Evolutionary conservation across 2,329 filamentous ascomycete genomes (phyloP).

Genomic region (Calonectria multiphialidica): DNA sequence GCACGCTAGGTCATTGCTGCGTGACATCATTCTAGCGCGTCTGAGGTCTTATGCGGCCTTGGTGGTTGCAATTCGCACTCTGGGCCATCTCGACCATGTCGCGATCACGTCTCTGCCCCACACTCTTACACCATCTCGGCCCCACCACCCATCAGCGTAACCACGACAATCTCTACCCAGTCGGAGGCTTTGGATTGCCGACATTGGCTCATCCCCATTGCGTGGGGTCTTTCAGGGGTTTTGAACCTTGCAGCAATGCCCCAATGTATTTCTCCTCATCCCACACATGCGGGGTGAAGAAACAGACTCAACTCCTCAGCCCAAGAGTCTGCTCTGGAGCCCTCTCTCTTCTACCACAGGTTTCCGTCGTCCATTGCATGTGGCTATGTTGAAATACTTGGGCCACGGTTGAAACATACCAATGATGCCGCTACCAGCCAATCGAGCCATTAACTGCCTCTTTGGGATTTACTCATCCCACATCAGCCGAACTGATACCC

Average conservation of each 20-base stretch:
- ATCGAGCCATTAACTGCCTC: neutral
- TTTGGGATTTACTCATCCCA: neutral
- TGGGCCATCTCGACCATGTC: conserved; percentile 24
- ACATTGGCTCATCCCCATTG: neutral
- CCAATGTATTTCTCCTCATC: neutral
- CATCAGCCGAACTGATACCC: neutral
- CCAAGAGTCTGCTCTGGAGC: neutral
- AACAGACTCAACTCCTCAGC: neutral
- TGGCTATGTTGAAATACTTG: neutral
- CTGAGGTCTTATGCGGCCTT: conserved; percentile 7
- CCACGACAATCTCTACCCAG: neutral
- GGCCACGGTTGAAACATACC: neutral
- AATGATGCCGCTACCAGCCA: neutral
- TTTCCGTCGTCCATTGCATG: neutral
- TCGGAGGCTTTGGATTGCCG: conserved; percentile 4
- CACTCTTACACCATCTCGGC: conserved; percentile 40
- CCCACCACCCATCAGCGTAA: conserved; percentile 23
- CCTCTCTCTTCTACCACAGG: neutral
- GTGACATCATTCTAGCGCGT: conserved; percentile 32
- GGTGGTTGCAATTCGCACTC: conserved; percentile 16
- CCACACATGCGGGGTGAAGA: conserved; percentile 7
- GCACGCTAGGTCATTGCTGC: conserved; percentile 34
- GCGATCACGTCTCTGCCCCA: conserved; percentile 39
- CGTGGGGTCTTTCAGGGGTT: neutral
- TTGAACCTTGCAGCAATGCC: neutral